A percentile compares a stretch with the other conserved stretches of the same genome.
Evolutionary conservation across 78 protist species (phyloP).

Genomic region (Creolimax fragrantissima): DNA sequence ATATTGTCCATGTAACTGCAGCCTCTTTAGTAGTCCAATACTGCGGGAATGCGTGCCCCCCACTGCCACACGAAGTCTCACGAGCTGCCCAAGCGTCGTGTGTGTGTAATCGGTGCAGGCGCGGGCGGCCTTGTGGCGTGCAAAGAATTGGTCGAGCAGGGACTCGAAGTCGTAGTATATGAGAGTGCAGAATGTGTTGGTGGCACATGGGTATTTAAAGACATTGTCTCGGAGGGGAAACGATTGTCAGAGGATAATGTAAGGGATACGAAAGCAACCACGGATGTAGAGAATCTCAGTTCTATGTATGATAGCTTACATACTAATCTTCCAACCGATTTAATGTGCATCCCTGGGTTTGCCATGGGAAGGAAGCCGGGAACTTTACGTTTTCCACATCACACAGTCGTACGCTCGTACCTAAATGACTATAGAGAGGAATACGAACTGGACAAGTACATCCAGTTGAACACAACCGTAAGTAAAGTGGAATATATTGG

Average conservation of each 20-base stretch:
- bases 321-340: slow-evolving; percentile 6
- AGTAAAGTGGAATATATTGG: background rate
- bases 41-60: no score
- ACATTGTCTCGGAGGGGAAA: no score
- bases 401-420: background rate
- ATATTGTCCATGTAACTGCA: no score
- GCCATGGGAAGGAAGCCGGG: background rate
- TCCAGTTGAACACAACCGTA: background rate
- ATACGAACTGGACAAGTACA: background rate
- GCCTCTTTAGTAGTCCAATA: no score
- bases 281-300: background rate
- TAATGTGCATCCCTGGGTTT: slow-evolving; percentile 6
- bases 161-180: background rate
- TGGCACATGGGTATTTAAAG: background rate
- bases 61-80: no score
- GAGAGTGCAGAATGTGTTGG: background rate
- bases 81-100: background rate
- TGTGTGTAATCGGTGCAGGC: background rate
- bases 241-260: no score
- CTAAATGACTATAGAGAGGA: background rate
- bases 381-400: background rate
- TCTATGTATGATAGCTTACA: slow-evolving; percentile 1
- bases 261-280: background rate
- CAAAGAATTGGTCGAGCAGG: background rate
- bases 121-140: background rate